Evolutionary conservation across 148 eudicot genomes (phyloP), one percentile per base, ranked within the genome.

Genomic region (Rhododendron griersonianum): DNA sequence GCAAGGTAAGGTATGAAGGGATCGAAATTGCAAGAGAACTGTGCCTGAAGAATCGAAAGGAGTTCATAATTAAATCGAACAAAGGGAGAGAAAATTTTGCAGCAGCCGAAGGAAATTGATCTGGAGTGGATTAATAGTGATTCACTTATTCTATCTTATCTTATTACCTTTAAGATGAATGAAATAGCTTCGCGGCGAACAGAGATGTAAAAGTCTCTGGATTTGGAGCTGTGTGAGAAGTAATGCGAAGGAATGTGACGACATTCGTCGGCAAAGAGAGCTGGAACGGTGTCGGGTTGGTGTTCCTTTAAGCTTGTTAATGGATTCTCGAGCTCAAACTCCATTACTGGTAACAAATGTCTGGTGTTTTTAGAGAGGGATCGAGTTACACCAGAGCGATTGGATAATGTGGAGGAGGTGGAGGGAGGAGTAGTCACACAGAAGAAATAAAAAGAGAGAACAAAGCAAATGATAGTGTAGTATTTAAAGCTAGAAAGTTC

Each of bases 1-100:
- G 91, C 84, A 28, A 90, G 90, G 89, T 83, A 90, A 28, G 84
- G 83, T 7, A 86, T 18, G 76, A 81, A 76, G 16, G 88, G 87
- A 65, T 90, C 89, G 14, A 88, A 86, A 14, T 83, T 73, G 84
- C 55, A 74, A n/a, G 57, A 75, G 71, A 84, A 65, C 78, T 81
- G 84, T 48, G 79, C 85, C 85, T 83, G 85, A 69, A 30, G 59
- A 67, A 48, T 28, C 6, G 16, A 50, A 71, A 71, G 33, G n/a
- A 57, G 5, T n/a, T 59, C n/a, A 59, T 21, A 59, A 39, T 39
- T 0, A 13, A 11, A 57, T 55, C 11, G 28, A 81, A 33, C 15
- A 21, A 81, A 41, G 9, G 41, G 35, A 30, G 33, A 69, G 59
- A 45, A 45, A 69, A 25, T 61, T 35, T 39, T 7, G 69, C 9